phyloP scores from a whole-genome alignment of 148 eudicot species.

The Dysphania ambrosioides region DNA sequence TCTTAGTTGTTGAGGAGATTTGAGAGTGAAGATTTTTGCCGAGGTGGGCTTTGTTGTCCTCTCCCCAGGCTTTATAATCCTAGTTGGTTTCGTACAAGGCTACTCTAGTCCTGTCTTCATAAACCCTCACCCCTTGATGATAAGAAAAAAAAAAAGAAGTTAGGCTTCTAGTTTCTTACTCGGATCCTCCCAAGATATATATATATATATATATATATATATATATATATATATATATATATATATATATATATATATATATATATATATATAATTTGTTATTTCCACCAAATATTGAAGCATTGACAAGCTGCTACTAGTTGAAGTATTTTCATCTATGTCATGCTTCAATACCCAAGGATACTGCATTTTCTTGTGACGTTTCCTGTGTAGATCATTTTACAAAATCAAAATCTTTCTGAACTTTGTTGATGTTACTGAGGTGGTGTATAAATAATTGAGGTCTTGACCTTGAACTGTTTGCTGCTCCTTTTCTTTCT shows the following conservation, averaged over 20 bases:
- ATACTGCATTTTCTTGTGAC: background rate
- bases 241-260: too few relatives aligned
- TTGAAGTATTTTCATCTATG: background rate
- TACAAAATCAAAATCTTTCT: background rate
- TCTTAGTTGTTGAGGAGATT: background rate
- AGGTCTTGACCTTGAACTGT: background rate
- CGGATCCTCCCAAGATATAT: background rate
- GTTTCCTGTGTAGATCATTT: background rate
- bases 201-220: too few relatives aligned
- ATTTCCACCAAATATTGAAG: background rate
- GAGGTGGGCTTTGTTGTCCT: background rate
- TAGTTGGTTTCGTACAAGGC: too few relatives aligned
- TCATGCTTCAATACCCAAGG: background rate
- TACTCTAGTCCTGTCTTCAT: background rate
- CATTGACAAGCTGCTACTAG: background rate
- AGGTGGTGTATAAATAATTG: background rate
- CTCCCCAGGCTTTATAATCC: background rate
- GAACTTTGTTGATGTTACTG: background rate
- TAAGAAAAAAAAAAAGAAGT: background rate
- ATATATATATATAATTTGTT: too few relatives aligned
- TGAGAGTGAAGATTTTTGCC: background rate
- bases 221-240: too few relatives aligned
- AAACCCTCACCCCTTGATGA: background rate
- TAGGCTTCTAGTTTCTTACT: background rate
- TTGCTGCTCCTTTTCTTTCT: background rate